Evolutionary conservation across 495 filamentous ascomycete species (phyloP).

Genomic region (Penicillium argentinense): DNA sequence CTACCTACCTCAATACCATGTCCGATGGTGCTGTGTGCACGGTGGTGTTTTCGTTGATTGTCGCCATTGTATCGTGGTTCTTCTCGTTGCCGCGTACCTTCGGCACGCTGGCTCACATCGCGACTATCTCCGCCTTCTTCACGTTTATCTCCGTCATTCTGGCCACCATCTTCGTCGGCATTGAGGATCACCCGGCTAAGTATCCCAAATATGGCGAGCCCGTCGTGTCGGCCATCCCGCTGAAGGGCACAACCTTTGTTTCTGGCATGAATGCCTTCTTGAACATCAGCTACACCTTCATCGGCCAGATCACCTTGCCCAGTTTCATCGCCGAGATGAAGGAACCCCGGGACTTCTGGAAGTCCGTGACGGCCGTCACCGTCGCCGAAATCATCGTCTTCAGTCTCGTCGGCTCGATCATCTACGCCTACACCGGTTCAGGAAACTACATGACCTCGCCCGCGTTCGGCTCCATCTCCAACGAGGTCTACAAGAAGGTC

Average conservation of each 20-base stretch:
- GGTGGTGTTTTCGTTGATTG: slow-evolving; percentile 69
- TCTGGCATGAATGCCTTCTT: slow-evolving; percentile 77
- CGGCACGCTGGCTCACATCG: slow-evolving; percentile 69
- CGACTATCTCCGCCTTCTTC: slow-evolving; percentile 73
- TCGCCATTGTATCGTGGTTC: slow-evolving; percentile 67
- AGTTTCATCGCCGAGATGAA: slow-evolving; percentile 93
- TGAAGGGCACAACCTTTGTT: slow-evolving; percentile 74
- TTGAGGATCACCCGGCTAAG: slow-evolving; percentile 65
- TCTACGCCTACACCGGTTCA: slow-evolving; percentile 77
- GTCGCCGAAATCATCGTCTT: slow-evolving; percentile 83
- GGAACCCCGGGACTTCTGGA: slow-evolving; percentile 82
- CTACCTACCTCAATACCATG: slow-evolving; percentile 86
- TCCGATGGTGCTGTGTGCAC: slow-evolving; percentile 64
- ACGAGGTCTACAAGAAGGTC: slow-evolving; percentile 73
- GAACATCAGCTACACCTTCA: slow-evolving; percentile 91
- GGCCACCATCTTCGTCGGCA: slow-evolving; percentile 73
- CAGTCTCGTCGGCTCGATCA: slow-evolving; percentile 68
- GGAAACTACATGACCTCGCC: slow-evolving; percentile 74
- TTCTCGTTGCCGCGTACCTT: slow-evolving; percentile 84
- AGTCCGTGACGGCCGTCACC: slow-evolving; percentile 83
- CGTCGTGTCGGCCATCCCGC: slow-evolving; percentile 62
- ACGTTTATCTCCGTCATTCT: slow-evolving; percentile 84
- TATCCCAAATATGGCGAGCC: slow-evolving; percentile 60
- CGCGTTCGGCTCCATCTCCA: slow-evolving; percentile 76
- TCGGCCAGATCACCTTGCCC: slow-evolving; percentile 87